Percentiles rank a stretch among this genome's conserved stretches.
These are phyloP conservation scores for Candida nemodendra DNA, from an alignment of 805 yeast species.

Conservation along the genomic window DNA sequence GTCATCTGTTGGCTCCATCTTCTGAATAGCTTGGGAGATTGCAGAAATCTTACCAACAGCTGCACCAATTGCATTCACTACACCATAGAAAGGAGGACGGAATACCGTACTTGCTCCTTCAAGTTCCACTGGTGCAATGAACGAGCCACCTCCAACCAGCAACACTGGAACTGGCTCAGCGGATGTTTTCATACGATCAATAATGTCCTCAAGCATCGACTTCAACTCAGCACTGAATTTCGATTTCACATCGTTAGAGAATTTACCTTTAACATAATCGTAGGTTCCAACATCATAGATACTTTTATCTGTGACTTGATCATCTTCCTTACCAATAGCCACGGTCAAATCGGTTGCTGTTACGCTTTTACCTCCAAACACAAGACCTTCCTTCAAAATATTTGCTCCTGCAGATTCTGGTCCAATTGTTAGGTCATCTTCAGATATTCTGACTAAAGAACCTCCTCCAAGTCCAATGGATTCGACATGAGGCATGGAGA, in stretches of 20 bases:
- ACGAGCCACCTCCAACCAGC: conserved; percentile 47
- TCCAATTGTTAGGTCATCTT: conserved; percentile 34
- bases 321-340: conserved; percentile 20
- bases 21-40: conserved; percentile 15
- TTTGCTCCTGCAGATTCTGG: conserved; percentile 49
- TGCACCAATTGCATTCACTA: conserved; percentile 51
- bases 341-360: conserved; percentile 46
- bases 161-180: conserved; percentile 42
- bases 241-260: conserved; percentile 1
- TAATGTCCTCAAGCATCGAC: conserved; percentile 33
- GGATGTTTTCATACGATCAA: conserved; percentile 42
- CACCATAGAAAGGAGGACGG: conserved; percentile 39
- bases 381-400: conserved; percentile 31
- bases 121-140: conserved; percentile 33
- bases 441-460: conserved; percentile 38
- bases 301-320: conserved; percentile 30
- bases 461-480: conserved; percentile 51
- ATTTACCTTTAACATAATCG: conserved; percentile 3
- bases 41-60: conserved; percentile 44
- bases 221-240: conserved; percentile 13
- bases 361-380: conserved; percentile 40
- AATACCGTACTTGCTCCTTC: conserved; percentile 43
- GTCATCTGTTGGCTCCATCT: conserved; percentile 14
- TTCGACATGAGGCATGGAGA: conserved; percentile 49
- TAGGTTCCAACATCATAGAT: conserved; percentile 27